A percentile compares a stretch with the other conserved stretches of the same genome.
Conservation (phyloP, 75 land plant genomes). For the Selaginella tamariscina region DNA sequence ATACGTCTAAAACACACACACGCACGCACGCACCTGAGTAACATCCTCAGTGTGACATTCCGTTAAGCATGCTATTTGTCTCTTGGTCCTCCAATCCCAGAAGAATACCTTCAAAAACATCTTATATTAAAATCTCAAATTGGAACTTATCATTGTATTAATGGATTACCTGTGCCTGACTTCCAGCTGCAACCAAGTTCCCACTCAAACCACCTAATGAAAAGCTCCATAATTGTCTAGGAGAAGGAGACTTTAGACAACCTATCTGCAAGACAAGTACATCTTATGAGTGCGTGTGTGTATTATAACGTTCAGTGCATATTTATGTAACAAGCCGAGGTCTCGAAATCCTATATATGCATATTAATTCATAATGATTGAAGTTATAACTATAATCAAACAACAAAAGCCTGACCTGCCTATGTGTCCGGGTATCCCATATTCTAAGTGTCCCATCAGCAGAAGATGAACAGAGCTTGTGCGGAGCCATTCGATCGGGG, state of each 20-base stretch:
- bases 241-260: slow-evolving; percentile 32
- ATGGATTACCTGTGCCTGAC: slow-evolving; percentile 49
- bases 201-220: slow-evolving; percentile 52
- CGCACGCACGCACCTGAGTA: slow-evolving; percentile 78
- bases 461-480: slow-evolving; percentile 59
- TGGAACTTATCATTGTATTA: too few relatives aligned
- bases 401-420: too few relatives aligned
- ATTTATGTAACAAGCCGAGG: too few relatives aligned
- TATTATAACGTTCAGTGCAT: too few relatives aligned
- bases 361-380: background rate
- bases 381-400: background rate
- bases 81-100: slow-evolving; percentile 90
- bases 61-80: slow-evolving; percentile 65
- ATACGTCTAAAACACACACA: too few relatives aligned
- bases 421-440: slow-evolving; percentile 65
- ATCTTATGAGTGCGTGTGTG: background rate
- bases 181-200: slow-evolving; percentile 74
- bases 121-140: too few relatives aligned
- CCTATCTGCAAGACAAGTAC: slow-evolving; percentile 40
- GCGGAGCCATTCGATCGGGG: slow-evolving; percentile 40
- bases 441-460: slow-evolving; percentile 80
- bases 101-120: slow-evolving; percentile 43
- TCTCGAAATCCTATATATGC: too few relatives aligned
- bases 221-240: slow-evolving; percentile 65
- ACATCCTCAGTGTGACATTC: slow-evolving; percentile 95